Percentiles rank a stretch among this genome's conserved stretches.
Conservation (phyloP, 2,329 filamentous ascomycete species). For the Stemphylium beticola region DNA sequence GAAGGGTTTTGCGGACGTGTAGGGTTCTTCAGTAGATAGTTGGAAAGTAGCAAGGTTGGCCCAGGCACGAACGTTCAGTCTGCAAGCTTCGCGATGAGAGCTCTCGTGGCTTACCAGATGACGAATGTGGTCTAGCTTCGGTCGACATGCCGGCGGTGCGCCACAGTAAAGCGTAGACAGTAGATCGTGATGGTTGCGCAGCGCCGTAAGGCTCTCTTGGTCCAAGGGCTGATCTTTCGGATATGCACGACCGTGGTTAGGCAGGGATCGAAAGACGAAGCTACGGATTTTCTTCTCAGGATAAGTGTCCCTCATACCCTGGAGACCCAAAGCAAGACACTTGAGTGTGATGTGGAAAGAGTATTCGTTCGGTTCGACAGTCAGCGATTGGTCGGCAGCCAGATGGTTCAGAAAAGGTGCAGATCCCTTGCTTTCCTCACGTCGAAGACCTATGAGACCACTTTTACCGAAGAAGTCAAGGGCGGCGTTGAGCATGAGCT, state of each 20-base stretch:
- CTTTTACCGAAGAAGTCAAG: constrained; percentile 67
- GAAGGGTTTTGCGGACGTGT: constrained; percentile 55
- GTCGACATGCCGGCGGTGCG: constrained; percentile 60
- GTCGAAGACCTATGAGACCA: constrained; percentile 57
- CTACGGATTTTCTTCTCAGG: constrained; percentile 62
- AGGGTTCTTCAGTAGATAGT: constrained; percentile 58
- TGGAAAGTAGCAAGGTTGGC: constrained; percentile 63
- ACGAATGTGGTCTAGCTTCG: constrained; percentile 58
- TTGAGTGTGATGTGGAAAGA: constrained; percentile 67
- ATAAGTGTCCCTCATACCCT: constrained; percentile 54
- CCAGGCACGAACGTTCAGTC: constrained; percentile 65
- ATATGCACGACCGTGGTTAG: constrained; percentile 66
- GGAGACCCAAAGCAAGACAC: constrained; percentile 59
- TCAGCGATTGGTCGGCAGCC: constrained; percentile 51
- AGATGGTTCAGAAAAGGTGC: constrained; percentile 61
- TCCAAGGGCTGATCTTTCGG: constrained; percentile 63
- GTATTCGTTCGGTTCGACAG: constrained; percentile 56
- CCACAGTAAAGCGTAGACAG: constrained; percentile 66
- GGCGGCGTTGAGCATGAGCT: constrained; percentile 58
- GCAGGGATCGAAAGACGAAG: constrained; percentile 63
- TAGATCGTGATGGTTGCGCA: constrained; percentile 68
- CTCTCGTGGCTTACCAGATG: constrained; percentile 62
- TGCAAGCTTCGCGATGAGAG: constrained; percentile 66
- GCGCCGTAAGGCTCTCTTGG: constrained; percentile 61
- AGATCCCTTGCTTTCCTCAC: constrained; percentile 60